These are phyloP conservation scores for Filosporella fistucella DNA, from an alignment of 495 filamentous ascomycete genomes.

Conservation along the genomic window DNA sequence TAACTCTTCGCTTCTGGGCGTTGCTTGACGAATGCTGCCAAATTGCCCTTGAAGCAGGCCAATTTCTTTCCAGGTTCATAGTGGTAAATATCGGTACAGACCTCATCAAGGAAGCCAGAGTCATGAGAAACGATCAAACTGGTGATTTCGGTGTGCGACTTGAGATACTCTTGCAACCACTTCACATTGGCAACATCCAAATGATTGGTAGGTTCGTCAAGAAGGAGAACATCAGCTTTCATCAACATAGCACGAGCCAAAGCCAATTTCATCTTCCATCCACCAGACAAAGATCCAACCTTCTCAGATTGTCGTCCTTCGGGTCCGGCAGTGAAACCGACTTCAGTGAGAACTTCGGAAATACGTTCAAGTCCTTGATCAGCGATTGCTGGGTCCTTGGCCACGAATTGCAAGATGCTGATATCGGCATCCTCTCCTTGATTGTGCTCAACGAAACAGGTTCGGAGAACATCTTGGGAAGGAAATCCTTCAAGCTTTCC, in stretches of 20 bases:
- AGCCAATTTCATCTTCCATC: slow-evolving; percentile 99
- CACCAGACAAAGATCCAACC: slow-evolving; percentile 94
- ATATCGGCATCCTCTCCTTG: slow-evolving; percentile 95
- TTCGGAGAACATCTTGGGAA: slow-evolving; percentile 80
- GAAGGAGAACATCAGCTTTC: slow-evolving; percentile 88
- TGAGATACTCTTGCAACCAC: slow-evolving; percentile 94
- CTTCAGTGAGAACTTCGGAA: slow-evolving; percentile 74
- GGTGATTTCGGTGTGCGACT: slow-evolving; percentile 93
- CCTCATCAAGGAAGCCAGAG: slow-evolving; percentile 92
- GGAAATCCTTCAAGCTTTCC: slow-evolving; percentile 98
- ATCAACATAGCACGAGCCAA: slow-evolving; percentile 95
- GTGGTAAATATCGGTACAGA: slow-evolving; percentile 99
- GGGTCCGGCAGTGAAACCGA: slow-evolving; percentile 88
- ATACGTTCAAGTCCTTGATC: slow-evolving; percentile 75
- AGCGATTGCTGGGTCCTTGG: slow-evolving; percentile 76
- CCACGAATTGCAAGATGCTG: slow-evolving; percentile 87
- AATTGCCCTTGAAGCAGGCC: slow-evolving; percentile 89
- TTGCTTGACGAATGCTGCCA: slow-evolving; percentile 84
- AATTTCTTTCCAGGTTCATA: slow-evolving; percentile 96
- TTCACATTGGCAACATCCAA: slow-evolving; percentile 93
- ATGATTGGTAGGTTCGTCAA: slow-evolving; percentile 99
- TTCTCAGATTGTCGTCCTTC: slow-evolving; percentile 81
- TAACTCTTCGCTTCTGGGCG: slow-evolving; percentile 98
- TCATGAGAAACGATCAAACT: slow-evolving; percentile 97
- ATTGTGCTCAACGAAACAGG: slow-evolving; percentile 99